A percentile compares a stretch with the other conserved stretches of the same genome.
phyloP scores from a whole-genome alignment of 306 rosid genomes.

The Cicer bijugum region DNA sequence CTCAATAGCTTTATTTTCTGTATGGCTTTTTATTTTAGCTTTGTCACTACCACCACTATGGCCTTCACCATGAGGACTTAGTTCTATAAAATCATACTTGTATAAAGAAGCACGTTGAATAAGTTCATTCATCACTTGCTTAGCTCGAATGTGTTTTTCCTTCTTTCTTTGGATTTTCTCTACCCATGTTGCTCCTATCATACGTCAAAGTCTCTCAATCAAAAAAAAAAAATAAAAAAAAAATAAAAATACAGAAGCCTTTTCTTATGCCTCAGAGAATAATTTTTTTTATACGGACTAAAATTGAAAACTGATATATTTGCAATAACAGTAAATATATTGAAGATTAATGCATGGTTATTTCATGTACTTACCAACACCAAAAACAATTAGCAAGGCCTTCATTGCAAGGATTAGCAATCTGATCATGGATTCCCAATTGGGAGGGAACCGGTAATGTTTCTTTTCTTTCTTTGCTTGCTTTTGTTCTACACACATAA shows the following conservation, averaged over 20 bases:
- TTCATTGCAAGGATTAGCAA: slow-evolving; percentile 40
- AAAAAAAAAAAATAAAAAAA: neutral
- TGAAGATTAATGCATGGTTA: neutral
- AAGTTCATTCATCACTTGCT: slow-evolving; percentile 50
- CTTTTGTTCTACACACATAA: slow-evolving; percentile 34
- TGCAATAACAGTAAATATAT: neutral
- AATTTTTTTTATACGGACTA: neutral
- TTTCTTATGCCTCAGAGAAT: neutral
- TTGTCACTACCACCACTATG: neutral
- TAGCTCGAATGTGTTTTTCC: slow-evolving; percentile 46
- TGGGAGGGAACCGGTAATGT: slow-evolving; percentile 41
- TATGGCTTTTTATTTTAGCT: neutral
- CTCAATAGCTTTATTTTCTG: neutral
- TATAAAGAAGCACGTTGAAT: slow-evolving; percentile 34
- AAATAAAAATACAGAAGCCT: neutral
- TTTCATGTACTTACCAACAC: slow-evolving; percentile 46
- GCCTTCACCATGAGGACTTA: neutral
- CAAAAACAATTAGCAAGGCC: slow-evolving; percentile 47
- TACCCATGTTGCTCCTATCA: slow-evolving; percentile 51
- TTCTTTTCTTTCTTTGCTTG: slow-evolving; percentile 38
- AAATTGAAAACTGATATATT: neutral
- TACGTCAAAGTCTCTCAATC: neutral
- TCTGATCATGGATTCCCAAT: slow-evolving; percentile 40
- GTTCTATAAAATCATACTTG: slow-evolving; percentile 35
- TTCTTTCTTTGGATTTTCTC: slow-evolving; percentile 51